Percentiles rank a stretch among this genome's conserved stretches.
These are phyloP conservation scores for Clitocybe nebularis DNA, from an alignment of 1,284 basidiomycete genomes.

Conservation along the genomic window DNA sequence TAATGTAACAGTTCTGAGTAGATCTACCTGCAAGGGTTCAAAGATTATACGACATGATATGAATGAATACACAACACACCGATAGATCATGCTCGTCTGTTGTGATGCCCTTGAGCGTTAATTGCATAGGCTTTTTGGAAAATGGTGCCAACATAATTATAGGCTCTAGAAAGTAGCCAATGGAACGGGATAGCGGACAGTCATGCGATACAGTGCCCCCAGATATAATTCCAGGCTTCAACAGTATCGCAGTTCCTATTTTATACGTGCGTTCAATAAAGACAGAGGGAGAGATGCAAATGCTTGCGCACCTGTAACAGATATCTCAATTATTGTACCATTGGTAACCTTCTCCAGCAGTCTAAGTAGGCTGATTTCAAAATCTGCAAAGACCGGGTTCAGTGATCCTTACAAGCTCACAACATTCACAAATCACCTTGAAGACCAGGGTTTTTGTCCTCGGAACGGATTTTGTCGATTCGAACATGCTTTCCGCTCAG, in stretches of 20 bases:
- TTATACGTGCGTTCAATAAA: constrained; percentile 6
- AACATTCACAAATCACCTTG: constrained; percentile 49
- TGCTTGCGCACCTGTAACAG: constrained; percentile 74
- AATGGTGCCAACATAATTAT: constrained; percentile 91
- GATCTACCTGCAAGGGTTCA: constrained; percentile 62
- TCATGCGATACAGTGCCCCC: constrained; percentile 85
- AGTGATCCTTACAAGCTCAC: constrained; percentile 5
- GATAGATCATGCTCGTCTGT: constrained; percentile 87
- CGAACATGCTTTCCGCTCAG: constrained; percentile 85
- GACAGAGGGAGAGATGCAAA: constrained; percentile 1
- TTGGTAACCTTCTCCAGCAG: constrained; percentile 93
- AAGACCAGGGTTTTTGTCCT: constrained; percentile 93
- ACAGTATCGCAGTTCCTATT: constrained; percentile 81
- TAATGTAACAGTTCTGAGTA: constrained; percentile 88
- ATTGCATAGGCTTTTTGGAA: constrained; percentile 80
- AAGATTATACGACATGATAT: not conserved
- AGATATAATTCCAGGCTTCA: constrained; percentile 90
- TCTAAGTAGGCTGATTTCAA: constrained; percentile 88
- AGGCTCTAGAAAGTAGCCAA: constrained; percentile 95
- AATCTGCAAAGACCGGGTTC: constrained; percentile 50
- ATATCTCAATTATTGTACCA: constrained; percentile 94
- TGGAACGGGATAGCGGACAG: constrained; percentile 80
- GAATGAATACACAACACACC: constrained; percentile 40
- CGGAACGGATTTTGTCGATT: constrained; percentile 87
- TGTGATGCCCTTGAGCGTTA: constrained; percentile 88